phyloP scores from a whole-genome alignment of 169 alveolate genomes.

The Babesia caballi region DNA sequence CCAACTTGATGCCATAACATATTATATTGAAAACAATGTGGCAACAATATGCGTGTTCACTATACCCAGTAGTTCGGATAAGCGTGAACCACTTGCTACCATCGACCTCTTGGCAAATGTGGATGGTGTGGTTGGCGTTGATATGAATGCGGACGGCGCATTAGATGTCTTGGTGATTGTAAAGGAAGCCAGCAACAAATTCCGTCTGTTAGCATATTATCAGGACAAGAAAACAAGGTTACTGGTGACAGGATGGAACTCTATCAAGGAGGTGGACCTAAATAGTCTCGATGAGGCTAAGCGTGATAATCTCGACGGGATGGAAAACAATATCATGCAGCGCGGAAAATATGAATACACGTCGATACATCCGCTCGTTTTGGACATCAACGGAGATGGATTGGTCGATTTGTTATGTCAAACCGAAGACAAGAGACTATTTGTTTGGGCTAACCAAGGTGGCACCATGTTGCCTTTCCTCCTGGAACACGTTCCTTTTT shows the following conservation, averaged over 20 bases:
- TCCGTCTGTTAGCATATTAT: slow-evolving; percentile 26
- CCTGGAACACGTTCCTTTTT: slow-evolving; percentile 45
- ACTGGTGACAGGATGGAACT: slow-evolving; percentile 36
- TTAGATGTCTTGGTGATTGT: slow-evolving; percentile 66
- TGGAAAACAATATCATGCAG: not conserved
- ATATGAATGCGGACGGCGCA: slow-evolving; percentile 64
- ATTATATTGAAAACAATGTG: not conserved
- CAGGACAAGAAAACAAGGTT: slow-evolving; percentile 3
- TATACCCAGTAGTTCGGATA: not conserved
- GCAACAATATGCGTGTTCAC: slow-evolving; percentile 1
- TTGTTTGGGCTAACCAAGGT: slow-evolving; percentile 70
- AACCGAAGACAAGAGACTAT: slow-evolving; percentile 51
- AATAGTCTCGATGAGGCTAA: slow-evolving; percentile 5
- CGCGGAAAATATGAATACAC: slow-evolving; percentile 51
- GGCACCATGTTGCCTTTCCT: slow-evolving; percentile 51
- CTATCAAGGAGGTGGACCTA: slow-evolving; percentile 16
- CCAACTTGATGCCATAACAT: slow-evolving; percentile 20
- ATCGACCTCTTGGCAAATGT: slow-evolving; percentile 56
- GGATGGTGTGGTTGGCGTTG: slow-evolving; percentile 63
- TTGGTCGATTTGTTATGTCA: slow-evolving; percentile 72
- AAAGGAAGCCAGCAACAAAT: slow-evolving; percentile 13
- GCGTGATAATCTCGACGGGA: not conserved
- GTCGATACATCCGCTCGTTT: slow-evolving; percentile 74
- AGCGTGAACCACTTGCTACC: not conserved
- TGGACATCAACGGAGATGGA: slow-evolving; percentile 84